A percentile compares a stretch with the other conserved stretches of the same genome.
Conservation (phyloP, 2,329 filamentous ascomycete genomes). For the Pezicula neosporulosa region DNA sequence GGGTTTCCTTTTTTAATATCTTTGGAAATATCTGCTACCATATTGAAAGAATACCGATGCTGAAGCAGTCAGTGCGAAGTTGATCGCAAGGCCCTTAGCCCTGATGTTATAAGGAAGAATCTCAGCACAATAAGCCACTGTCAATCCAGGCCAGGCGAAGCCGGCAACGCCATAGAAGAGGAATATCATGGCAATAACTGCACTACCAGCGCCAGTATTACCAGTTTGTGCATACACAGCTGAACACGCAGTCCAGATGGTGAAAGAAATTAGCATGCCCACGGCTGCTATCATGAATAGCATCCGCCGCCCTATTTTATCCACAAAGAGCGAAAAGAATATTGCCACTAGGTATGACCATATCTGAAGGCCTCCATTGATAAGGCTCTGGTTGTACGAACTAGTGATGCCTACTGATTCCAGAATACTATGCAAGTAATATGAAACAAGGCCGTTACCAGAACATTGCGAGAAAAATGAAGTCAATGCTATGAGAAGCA, state of each 20-base stretch:
- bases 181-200: conserved; percentile 31
- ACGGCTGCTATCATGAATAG: conserved; percentile 7
- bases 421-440: conserved; percentile 15
- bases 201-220: conserved; percentile 18
- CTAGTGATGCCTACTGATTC: conserved; percentile 6
- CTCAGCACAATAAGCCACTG: conserved; percentile 10
- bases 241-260: conserved; percentile 12
- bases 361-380: conserved; percentile 17
- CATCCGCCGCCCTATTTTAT: conserved; percentile 12
- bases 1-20: neutral
- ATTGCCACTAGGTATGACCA: conserved; percentile 16
- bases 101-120: conserved; percentile 12
- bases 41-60: conserved; percentile 12
- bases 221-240: conserved; percentile 6
- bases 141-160: conserved; percentile 16
- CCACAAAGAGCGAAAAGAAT: conserved; percentile 11
- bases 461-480: conserved; percentile 52
- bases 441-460: conserved; percentile 43
- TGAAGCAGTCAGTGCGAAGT: conserved; percentile 15
- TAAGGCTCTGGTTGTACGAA: conserved; percentile 4
- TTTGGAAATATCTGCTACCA: neutral
- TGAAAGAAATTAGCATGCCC: conserved; percentile 27
- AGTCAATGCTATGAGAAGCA: conserved; percentile 43
- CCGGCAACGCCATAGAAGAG: conserved; percentile 29
- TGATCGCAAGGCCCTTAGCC: conserved; percentile 9